A percentile compares a stretch with the other conserved stretches of the same genome.
Evolutionary conservation across 345 rosid genomes (phyloP).

Genomic region (Sonneratia alba): DNA sequence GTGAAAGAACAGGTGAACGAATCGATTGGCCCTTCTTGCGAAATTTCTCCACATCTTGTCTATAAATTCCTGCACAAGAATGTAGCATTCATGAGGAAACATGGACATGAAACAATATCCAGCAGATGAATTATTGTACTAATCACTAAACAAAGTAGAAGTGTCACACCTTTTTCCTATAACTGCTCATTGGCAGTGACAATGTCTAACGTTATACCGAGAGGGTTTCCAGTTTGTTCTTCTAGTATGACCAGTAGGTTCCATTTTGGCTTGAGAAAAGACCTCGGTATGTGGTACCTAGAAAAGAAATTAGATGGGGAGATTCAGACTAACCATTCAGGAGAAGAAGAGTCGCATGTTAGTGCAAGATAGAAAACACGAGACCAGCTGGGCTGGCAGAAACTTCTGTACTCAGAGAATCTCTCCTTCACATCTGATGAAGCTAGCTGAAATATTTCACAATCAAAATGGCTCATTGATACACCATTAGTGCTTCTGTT

Average conservation of each 20-base stretch:
- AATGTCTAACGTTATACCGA: slow-evolving; percentile 29
- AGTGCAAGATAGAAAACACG: not conserved
- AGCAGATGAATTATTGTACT: too few relatives aligned
- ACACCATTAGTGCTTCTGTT: too few relatives aligned
- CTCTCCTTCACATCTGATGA: too few relatives aligned
- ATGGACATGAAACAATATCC: not conserved
- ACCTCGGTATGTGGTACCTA: slow-evolving; percentile 48
- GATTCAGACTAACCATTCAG: not conserved
- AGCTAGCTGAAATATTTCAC: too few relatives aligned
- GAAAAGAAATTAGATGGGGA: not conserved
- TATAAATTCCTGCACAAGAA: too few relatives aligned
- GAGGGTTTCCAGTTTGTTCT: slow-evolving; percentile 46
- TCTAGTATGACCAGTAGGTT: slow-evolving; percentile 47
- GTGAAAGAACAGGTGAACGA: too few relatives aligned
- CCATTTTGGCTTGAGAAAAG: slow-evolving; percentile 28
- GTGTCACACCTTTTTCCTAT: slow-evolving; percentile 9
- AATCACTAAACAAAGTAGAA: too few relatives aligned
- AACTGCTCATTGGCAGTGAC: slow-evolving; percentile 12
- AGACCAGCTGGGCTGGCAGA: not conserved
- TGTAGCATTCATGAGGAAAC: too few relatives aligned
- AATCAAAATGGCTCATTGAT: too few relatives aligned
- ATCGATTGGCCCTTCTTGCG: too few relatives aligned
- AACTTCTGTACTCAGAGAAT: not conserved
- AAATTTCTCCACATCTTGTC: too few relatives aligned
- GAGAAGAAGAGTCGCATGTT: not conserved